Conservation (phyloP, 108 stramenopile genomes). For the Schizochytrium sp. region DNA sequence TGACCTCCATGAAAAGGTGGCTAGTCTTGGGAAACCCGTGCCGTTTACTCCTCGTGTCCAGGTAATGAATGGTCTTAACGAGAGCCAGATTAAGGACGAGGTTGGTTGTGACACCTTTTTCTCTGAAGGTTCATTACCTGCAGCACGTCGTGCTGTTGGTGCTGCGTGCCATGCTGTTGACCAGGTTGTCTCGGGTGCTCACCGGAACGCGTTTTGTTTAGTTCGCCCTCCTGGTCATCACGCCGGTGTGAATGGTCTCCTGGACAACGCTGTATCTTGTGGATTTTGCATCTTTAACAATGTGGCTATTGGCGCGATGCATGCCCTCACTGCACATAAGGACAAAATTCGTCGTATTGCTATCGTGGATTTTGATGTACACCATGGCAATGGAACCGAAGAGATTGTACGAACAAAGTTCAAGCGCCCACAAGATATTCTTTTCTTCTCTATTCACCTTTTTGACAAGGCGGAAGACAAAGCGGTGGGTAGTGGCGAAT, state of each 20-base stretch:
- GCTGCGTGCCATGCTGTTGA: conserved; percentile 74
- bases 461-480: conserved; percentile 65
- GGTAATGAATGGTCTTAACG: conserved; percentile 42
- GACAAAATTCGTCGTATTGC: conserved; percentile 67
- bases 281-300: conserved; percentile 99
- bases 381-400: conserved; percentile 81
- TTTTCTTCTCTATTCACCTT: conserved; percentile 75
- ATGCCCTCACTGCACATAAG: conserved; percentile 84
- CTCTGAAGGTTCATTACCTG: conserved; percentile 69
- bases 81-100: conserved; percentile 56
- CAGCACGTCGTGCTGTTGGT: conserved; percentile 87
- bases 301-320: conserved; percentile 96
- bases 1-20: conserved; percentile 30
- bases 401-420: conserved; percentile 68
- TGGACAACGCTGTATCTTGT: conserved; percentile 76
- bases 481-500: conserved; percentile 59
- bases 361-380: conserved; percentile 79
- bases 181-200: conserved; percentile 66
- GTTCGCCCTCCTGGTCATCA: conserved; percentile 99
- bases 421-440: conserved; percentile 64
- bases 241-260: conserved; percentile 88
- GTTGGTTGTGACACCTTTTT: conserved; percentile 74
- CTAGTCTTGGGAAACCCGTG: not conserved
- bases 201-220: conserved; percentile 86
- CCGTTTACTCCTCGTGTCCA: conserved; percentile 54